Evolutionary conservation across 352 stramenopile species (phyloP).

Genomic region (Pythium sukuiense): DNA sequence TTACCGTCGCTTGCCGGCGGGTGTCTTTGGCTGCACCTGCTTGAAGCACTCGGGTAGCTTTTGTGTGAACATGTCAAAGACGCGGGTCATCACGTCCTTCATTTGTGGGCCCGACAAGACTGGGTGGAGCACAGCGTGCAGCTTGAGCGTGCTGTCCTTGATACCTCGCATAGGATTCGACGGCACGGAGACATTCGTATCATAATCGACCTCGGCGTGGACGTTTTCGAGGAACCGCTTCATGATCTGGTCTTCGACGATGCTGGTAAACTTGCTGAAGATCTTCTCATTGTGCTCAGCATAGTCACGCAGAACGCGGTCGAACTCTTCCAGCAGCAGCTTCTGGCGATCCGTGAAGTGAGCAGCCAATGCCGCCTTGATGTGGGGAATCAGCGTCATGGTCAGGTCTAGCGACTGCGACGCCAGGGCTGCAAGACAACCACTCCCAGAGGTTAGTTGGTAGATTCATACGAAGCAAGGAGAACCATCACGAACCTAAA

Average conservation of each 20-base stretch:
- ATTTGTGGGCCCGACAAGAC: constrained; percentile 94
- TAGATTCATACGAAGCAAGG: neutral
- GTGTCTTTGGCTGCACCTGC: constrained; percentile 71
- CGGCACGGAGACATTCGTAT: constrained; percentile 60
- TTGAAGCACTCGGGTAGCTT: constrained; percentile 91
- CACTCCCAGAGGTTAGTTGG: neutral
- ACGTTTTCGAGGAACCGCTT: constrained; percentile 88
- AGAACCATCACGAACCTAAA: constrained; percentile 52
- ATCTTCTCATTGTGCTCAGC: constrained; percentile 97
- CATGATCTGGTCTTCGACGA: constrained; percentile 96
- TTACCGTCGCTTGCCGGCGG: constrained; percentile 69
- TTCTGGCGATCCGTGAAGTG: constrained; percentile 95
- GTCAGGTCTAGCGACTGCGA: constrained; percentile 95
- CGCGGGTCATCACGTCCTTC: constrained; percentile 93
- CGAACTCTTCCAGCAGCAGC: constrained; percentile 94
- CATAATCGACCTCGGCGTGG: constrained; percentile 72
- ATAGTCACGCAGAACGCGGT: constrained; percentile 95
- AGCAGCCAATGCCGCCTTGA: constrained; percentile 93
- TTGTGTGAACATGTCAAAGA: constrained; percentile 88
- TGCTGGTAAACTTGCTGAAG: constrained; percentile 96
- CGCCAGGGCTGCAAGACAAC: constrained; percentile 77
- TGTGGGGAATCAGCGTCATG: constrained; percentile 93
- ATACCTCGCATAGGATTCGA: constrained; percentile 92
- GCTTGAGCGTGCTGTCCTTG: constrained; percentile 92
- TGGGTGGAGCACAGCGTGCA: constrained; percentile 93